Percentiles rank a stretch among this genome's conserved stretches.
These are phyloP conservation scores for Cicer cuneatum DNA, from an alignment of 306 rosid species.

Conservation along the genomic window DNA sequence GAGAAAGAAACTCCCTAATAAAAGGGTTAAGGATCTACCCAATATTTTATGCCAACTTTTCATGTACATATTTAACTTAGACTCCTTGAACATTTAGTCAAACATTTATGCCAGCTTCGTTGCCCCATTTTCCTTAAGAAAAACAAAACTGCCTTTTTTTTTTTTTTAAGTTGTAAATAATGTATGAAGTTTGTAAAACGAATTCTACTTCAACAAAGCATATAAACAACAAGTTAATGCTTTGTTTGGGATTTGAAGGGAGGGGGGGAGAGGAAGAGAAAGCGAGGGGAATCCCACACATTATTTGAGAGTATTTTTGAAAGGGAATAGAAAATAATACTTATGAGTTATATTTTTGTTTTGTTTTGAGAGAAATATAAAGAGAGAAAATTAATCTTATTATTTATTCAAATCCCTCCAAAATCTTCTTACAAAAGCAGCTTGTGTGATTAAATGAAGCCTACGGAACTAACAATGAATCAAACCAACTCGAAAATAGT, in stretches of 20 bases:
- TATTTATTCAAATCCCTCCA: no score
- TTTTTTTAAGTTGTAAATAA: background rate
- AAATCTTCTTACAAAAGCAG: no score
- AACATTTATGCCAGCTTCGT: background rate
- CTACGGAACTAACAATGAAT: no score
- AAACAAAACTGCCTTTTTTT: background rate
- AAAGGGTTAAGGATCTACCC: background rate
- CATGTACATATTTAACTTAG: conserved; percentile 17
- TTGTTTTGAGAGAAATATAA: no score
- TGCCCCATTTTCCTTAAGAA: background rate
- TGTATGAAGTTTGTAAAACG: conserved; percentile 13
- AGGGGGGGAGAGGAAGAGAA: background rate
- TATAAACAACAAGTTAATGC: background rate
- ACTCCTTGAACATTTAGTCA: background rate
- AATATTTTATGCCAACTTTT: conserved; percentile 10
- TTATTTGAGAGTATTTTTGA: background rate
- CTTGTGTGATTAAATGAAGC: no score
- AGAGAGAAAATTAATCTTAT: no score
- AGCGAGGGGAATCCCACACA: background rate
- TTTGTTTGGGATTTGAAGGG: background rate
- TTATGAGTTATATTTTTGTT: background rate
- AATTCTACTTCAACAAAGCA: background rate
- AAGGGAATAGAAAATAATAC: background rate
- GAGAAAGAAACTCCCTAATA: no score
- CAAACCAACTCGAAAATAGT: no score